Conservation (phyloP, 2,329 filamentous ascomycete species). For the Aspergillus novoparasiticus region DNA sequence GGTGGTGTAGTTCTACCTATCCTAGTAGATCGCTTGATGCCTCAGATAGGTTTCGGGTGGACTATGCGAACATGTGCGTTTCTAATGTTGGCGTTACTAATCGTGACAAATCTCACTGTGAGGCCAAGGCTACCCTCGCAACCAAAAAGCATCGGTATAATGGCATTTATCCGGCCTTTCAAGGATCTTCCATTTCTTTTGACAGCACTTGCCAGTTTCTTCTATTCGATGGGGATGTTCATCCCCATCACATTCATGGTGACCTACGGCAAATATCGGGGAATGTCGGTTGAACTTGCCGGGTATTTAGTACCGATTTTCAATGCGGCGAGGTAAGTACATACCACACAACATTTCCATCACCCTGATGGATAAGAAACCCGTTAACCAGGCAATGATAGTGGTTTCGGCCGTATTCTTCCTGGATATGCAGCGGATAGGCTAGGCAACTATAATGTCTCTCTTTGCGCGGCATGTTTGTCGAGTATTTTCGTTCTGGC, state of each 20-base stretch:
- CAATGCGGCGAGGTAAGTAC: background rate
- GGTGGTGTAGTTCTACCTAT: constrained; percentile 64
- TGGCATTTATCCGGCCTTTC: background rate
- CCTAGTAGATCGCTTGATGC: constrained; percentile 58
- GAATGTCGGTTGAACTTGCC: background rate
- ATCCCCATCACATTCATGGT: background rate
- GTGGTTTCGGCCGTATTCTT: constrained; percentile 59
- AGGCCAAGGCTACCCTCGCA: constrained; percentile 37
- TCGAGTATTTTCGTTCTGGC: constrained; percentile 50
- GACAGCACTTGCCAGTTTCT: background rate
- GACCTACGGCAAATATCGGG: background rate
- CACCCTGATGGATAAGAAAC: background rate
- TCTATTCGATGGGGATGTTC: background rate
- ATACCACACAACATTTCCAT: background rate
- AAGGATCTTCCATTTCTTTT: background rate
- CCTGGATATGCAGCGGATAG: constrained; percentile 58
- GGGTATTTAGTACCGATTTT: background rate
- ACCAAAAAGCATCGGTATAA: background rate
- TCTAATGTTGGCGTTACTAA: constrained; percentile 60
- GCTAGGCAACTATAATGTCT: constrained; percentile 37
- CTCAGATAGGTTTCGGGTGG: constrained; percentile 57
- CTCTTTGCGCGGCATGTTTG: constrained; percentile 42
- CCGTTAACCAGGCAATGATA: background rate
- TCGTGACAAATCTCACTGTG: constrained; percentile 56
- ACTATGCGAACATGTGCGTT: constrained; percentile 59